Evolutionary conservation across 169 alveolate species (phyloP), one percentile per base, ranked within the genome.

Genomic region (Cryptosporidium parvum): DNA sequence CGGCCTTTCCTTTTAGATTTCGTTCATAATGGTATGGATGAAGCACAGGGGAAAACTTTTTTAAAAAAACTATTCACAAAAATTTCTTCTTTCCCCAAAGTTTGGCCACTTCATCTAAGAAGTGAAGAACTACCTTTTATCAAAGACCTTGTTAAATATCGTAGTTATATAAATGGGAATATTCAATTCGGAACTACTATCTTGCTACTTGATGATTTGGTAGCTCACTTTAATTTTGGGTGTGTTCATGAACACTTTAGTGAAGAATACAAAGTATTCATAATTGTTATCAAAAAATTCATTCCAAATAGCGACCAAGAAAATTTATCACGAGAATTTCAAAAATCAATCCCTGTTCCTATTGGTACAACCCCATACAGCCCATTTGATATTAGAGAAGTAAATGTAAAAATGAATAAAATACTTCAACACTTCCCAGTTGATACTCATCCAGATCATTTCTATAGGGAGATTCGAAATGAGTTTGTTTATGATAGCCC

Each of bases 301-400:
- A 29, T 39, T 10, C 89, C 89, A 10, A 59, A 80, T 65, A 16
- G 45, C 10, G 58, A 80, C 4, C 7, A n/a, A 1, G 75, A 80
- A 12, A 65, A 12, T 42, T 37, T 65, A 31, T 18, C 86, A 31
- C 52, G 53, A 7, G 86, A 73, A 35, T 73, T 73, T 39, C 89
- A 80, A 51, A 80, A 67, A 26, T 80, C 89, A 21, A 80, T 80
- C 39, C 89, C 89, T 6, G 89, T 80, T 45, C 89, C 89, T 3
- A 80, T 80, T 12, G 89, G 89, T 4, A 62, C 89, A 45, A 45
- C 65, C 23, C 75, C 59, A 80, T 80, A 62, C 16, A 70, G 52
- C 31, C 89, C 89, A 80, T 80, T 80, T 26, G 75, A 65, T 23
- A 44, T 80, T 23, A 23, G 89, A 62, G 89, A 80, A 80, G 89